Base-by-base conservation (phyloP, 129 eudicot genomes). In the Escallonia rubra region DNA sequence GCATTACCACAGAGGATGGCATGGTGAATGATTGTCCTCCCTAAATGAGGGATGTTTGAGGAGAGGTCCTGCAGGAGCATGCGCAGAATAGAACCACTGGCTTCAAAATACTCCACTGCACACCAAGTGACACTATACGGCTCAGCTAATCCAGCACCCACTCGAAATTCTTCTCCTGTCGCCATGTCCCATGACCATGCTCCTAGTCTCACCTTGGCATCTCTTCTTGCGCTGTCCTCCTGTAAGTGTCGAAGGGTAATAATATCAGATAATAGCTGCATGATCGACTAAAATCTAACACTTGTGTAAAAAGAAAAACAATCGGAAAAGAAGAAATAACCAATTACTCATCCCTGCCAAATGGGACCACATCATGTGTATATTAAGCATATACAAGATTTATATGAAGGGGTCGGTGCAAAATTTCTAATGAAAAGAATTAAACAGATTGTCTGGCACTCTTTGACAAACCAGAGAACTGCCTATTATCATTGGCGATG, bases 91-190 rank as follows among this genome's bases (percentile, higher is more conserved):
- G 82, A 41, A 34, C 97, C 97, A 40, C 76, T 87, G 66, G 81
- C 59, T 80, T 91, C 97, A 59, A 83, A 91, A 65, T 85, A 91
- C 73, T 91, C 97, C 0, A 91, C 90, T 0, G 97, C 94, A 38
- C 91, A 91, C 97, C 97, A 87, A 9, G 85, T 79, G 58, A 80
- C 58, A 45, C 51, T 58, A 50, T 83, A 91, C 15, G 96, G 94
- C 54, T 91, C 97, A 39, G 96, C 97, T 57, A 91, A 71, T 4
- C 97, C 97, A 3, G 97, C 97, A 15, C 97, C 97, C 6, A 91
- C 97, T 14, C 97, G 86, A 44, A 85, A 75, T 60, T 91, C 97
- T 69, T 91, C 97, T 43, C 97, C 96, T 4, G 88, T 78, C 43
- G 69, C 74, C 49, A 55, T 61, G 74, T 91, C 97, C 96, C 97